Conservation (phyloP, 345 rosid genomes). For the Acer negundo region DNA sequence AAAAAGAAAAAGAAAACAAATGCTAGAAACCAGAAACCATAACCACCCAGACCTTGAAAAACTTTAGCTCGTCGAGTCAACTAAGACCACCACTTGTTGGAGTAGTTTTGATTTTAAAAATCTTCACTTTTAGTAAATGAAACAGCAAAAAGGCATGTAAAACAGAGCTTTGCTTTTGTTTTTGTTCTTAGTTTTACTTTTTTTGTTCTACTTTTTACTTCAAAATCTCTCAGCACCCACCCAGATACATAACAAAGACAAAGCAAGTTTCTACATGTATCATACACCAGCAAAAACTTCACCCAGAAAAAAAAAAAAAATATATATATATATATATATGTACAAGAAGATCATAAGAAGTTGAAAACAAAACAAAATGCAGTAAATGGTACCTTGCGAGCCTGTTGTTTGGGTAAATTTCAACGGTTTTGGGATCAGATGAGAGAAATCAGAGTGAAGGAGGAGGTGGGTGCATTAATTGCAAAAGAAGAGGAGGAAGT, state of each 20-base stretch:
- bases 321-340: too few relatives aligned
- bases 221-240: neutral
- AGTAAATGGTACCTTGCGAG: conserved; percentile 25
- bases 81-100: neutral
- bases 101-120: neutral
- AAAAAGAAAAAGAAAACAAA: neutral
- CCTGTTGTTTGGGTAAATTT: conserved; percentile 11
- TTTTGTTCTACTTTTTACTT: neutral
- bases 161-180: conserved; percentile 5
- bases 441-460: conserved; percentile 15
- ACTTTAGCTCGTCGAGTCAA: neutral
- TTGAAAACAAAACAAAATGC: conserved; percentile 1
- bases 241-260: neutral
- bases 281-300: neutral
- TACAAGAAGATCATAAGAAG: neutral
- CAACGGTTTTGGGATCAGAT: conserved; percentile 5
- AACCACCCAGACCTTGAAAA: neutral
- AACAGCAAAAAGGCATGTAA: conserved; percentile 3
- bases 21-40: neutral
- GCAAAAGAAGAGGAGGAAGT: conserved; percentile 20
- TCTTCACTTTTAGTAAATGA: neutral
- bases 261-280: neutral
- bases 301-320: neutral
- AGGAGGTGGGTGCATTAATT: conserved; percentile 44
- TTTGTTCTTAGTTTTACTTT: neutral